These are phyloP conservation scores for Gymnopus androsaceus DNA, from an alignment of 1,284 basidiomycete species.

Conservation along the genomic window DNA sequence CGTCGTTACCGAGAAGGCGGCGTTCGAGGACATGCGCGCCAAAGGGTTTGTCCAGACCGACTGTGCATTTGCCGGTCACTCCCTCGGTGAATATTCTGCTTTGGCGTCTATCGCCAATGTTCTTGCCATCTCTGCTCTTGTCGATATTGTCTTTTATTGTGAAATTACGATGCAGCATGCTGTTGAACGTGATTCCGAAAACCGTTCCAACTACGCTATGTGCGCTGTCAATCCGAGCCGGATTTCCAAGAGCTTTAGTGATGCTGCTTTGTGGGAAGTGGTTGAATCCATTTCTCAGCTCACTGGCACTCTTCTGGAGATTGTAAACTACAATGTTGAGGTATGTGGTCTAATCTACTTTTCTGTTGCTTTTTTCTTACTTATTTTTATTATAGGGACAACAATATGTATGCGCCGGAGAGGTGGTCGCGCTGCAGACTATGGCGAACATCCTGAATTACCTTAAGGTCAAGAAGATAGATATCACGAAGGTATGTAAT, in stretches of 20 bases:
- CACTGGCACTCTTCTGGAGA: slow-evolving; percentile 86
- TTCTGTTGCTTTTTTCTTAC: slow-evolving; percentile 9
- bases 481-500: slow-evolving; percentile 82
- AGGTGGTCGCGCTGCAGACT: slow-evolving; percentile 89
- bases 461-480: slow-evolving; percentile 95
- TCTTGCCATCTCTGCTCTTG: slow-evolving; percentile 92
- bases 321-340: slow-evolving; percentile 98
- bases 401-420: slow-evolving; percentile 98
- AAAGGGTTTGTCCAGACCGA: slow-evolving; percentile 93
- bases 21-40: slow-evolving; percentile 97
- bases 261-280: slow-evolving; percentile 92
- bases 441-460: slow-evolving; percentile 97
- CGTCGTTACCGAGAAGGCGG: slow-evolving; percentile 96
- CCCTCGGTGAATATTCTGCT: slow-evolving; percentile 97
- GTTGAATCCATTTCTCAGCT: slow-evolving; percentile 85
- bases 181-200: slow-evolving; percentile 90
- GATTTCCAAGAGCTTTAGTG: slow-evolving; percentile 91
- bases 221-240: slow-evolving; percentile 98
- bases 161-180: slow-evolving; percentile 99
- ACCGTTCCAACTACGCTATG: slow-evolving; percentile 97
- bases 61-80: slow-evolving; percentile 96
- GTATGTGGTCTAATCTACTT: slow-evolving; percentile 40
- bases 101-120: slow-evolving; percentile 96
- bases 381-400: slow-evolving; percentile 70
- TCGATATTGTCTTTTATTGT: slow-evolving; percentile 98